These are phyloP conservation scores for Suillus fuscotomentosus DNA, from an alignment of 768 basidiomycete species.

Conservation along the genomic window DNA sequence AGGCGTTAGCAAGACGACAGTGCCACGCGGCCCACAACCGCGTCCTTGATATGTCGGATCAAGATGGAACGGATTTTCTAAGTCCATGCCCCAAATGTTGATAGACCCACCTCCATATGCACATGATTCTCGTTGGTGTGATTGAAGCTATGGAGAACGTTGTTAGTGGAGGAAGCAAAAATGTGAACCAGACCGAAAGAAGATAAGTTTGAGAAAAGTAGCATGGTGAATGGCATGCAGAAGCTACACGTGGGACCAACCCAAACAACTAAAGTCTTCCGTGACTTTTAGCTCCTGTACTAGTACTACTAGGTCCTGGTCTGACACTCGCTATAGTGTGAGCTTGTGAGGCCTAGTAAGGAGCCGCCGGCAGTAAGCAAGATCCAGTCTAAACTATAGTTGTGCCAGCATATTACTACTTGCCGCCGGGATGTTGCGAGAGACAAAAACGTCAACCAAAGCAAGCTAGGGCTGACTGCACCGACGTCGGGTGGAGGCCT, in stretches of 20 bases:
- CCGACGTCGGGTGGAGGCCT: not conserved
- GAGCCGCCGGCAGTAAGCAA: not conserved
- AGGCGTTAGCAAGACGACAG: constrained; percentile 5
- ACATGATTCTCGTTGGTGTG: constrained; percentile 67
- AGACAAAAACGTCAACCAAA: not conserved
- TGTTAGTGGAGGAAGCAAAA: constrained; percentile 12
- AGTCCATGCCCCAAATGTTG: constrained; percentile 10
- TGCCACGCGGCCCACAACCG: not conserved
- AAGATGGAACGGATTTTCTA: constrained; percentile 7
- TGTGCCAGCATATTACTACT: not conserved
- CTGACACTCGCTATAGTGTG: not conserved
- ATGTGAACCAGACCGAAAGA: constrained; percentile 2
- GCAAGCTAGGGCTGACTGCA: not conserved
- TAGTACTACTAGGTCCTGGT: not conserved
- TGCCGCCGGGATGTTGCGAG: constrained; percentile 1
- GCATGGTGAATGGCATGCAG: not conserved
- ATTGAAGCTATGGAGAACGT: constrained; percentile 57
- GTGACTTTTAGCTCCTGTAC: not conserved
- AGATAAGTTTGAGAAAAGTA: constrained; percentile 1
- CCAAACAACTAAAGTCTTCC: not conserved
- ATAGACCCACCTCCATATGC: constrained; percentile 61
- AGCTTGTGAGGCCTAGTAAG: not conserved
- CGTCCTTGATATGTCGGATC: not conserved
- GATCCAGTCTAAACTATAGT: not conserved
- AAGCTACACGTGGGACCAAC: not conserved